Percentiles rank a stretch among this genome's conserved stretches.
phyloP scores from a whole-genome alignment of 306 rosid genomes.

The Glycyrrhiza uralensis region DNA sequence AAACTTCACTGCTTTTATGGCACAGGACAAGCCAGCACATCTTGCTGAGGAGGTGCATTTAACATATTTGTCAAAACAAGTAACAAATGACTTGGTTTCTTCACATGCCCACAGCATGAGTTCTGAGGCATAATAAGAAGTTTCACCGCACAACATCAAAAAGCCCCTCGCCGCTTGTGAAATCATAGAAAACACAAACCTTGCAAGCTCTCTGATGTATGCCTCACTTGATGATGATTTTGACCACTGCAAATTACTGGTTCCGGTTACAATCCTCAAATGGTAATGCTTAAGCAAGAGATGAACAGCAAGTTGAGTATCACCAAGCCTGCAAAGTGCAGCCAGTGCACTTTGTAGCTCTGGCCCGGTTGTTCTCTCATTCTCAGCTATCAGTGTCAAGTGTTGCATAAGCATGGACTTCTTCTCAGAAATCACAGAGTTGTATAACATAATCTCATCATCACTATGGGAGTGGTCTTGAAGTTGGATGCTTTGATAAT shows the following conservation, averaged over 20 bases:
- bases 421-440: constrained; percentile 47
- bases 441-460: constrained; percentile 32
- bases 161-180: constrained; percentile 66
- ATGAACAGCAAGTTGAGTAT: constrained; percentile 46
- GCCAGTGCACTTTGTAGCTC: constrained; percentile 50
- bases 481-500: constrained; percentile 36
- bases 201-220: constrained; percentile 51
- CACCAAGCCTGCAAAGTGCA: constrained; percentile 60
- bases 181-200: constrained; percentile 63
- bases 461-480: constrained; percentile 29
- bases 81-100: constrained; percentile 50
- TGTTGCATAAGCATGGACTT: constrained; percentile 38
- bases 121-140: constrained; percentile 46
- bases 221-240: constrained; percentile 33
- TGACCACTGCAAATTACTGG: constrained; percentile 31
- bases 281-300: constrained; percentile 54
- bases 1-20: constrained; percentile 42
- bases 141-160: constrained; percentile 53
- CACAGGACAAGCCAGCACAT: constrained; percentile 47
- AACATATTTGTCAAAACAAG: constrained; percentile 44
- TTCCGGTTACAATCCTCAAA: constrained; percentile 41
- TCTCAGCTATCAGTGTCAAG: constrained; percentile 43
- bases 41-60: constrained; percentile 40
- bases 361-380: constrained; percentile 37
- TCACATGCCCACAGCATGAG: constrained; percentile 46